Evolutionary conservation across 257 asterid genomes (phyloP), one percentile per base, ranked within the genome.

Genomic region (Solanum chaucha): DNA sequence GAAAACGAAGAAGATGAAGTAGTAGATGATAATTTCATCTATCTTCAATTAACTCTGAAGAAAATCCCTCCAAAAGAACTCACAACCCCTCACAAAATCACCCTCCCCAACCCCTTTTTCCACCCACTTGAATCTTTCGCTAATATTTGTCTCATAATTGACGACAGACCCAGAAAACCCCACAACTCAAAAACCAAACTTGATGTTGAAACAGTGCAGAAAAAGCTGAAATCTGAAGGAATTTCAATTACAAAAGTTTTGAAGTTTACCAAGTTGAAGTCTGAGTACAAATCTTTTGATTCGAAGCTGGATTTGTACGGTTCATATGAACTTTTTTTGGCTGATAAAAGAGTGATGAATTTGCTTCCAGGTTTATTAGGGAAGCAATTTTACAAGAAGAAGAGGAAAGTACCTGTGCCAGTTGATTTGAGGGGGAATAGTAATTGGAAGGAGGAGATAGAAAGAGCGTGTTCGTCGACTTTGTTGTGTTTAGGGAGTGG

Each of bases 361-460:
- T 40, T 92, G 87, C 97, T 96, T 77, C 95, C 97, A 0, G 84
- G 48, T 87, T 90, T 92, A 38, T 71, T 96, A 86, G 99, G 99
- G 77, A 95, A 91, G 93, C 93, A 92, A 15, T 96, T 96, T 87
- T 96, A 93, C 88, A 93, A 88, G 88, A 95, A 94, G 88, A 96
- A 90, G 95, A 93, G 89, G 68, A 95, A 92, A 80, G 88, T 95
- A 38, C 95, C 96, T 32, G 91, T 93, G 88, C 94, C 96, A 3
- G 90, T 95, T 87, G 94, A 93, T 4, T 87, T 96, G 87, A 90
- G 87, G 36, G 88, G 89, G 8, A 91, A 87, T 28, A 86, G 93
- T 44, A 88, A 67, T 5, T 96, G 96, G 99, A 94, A 90, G 90
- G 98, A 94, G 90, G 97, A 94, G 93, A 91, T 95, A 3, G 98